Evolutionary conservation across 1,284 basidiomycete species (phyloP), one percentile per base, ranked within the genome.

Genomic region (Papiliotrema laurentii): DNA sequence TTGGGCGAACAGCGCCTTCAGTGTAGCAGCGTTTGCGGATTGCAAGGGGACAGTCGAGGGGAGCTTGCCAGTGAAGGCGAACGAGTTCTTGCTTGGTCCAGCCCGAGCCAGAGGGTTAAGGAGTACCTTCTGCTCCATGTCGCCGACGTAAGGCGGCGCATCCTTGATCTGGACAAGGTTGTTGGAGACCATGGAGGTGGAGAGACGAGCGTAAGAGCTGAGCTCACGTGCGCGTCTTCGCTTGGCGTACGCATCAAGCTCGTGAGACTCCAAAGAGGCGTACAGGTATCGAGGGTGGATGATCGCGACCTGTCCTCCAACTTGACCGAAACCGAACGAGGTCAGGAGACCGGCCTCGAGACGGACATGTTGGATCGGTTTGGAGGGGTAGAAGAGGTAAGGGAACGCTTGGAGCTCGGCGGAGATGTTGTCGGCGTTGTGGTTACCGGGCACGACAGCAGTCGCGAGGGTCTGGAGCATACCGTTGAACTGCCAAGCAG

Each of bases 301-400:
- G 60, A 97, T 78, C 56, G 94, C 80, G 42, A 84, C 86, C 54
- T 86, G 89, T 55, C 94, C 96, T 56, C 94, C 96, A 59, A 97
- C 93, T 82, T 98, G 96, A 64, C 94, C 96, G 79, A 98, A 98
- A 64, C 96, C 96, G 77, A 98, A 98, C 18, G 92, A 97, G 3
- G 94, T 97, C 80, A 94, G 87, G 54, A 91, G 79, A 75, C 89
- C 90, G 43, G 87, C 87, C 54, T 87, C 85, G 64, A 97, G 85
- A 53, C 89, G 89, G 61, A 93, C 89, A 5, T 92, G 94, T 68
- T 91, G 82, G 64, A 98, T 91, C 4, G 91, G 82, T 75, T 88
- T 92, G 37, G 94, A 98, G 11, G 92, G 93, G 87, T 97, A 98
- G 82, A 98, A 84, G 51, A 98, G 81, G 77, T 87, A 84, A 50